A percentile compares a stretch with the other conserved stretches of the same genome.
Conservation (phyloP, 1,284 basidiomycete genomes). For the Exsudoporus floridanus region DNA sequence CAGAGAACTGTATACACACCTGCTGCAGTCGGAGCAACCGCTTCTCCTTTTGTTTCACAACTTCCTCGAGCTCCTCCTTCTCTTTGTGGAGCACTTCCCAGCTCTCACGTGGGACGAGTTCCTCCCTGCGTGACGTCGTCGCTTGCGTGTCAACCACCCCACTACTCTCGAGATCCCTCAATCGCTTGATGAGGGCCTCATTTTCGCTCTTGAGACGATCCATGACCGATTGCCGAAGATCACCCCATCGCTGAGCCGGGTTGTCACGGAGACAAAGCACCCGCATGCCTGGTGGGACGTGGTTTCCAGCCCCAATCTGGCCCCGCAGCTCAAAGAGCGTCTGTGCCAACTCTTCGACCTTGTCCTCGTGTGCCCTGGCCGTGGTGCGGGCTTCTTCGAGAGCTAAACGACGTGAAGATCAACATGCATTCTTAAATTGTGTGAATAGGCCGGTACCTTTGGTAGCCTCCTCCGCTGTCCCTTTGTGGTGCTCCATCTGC, state of each 20-base stretch:
- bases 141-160: constrained; percentile 22
- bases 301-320: constrained; percentile 74
- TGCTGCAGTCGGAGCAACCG: constrained; percentile 70
- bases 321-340: constrained; percentile 72
- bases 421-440: background rate
- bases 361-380: constrained; percentile 43
- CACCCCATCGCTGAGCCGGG: constrained; percentile 72
- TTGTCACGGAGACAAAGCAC: constrained; percentile 73
- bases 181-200: constrained; percentile 58
- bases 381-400: constrained; percentile 42
- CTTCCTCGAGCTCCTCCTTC: constrained; percentile 57
- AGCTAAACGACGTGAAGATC: constrained; percentile 34
- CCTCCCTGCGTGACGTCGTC: constrained; percentile 23
- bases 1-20: constrained; percentile 34
- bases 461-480: constrained; percentile 40
- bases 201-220: constrained; percentile 76
- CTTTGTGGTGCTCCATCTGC: constrained; percentile 43
- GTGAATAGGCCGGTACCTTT: constrained; percentile 40
- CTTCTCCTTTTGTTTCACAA: constrained; percentile 73
- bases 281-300: constrained; percentile 69
- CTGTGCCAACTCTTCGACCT: constrained; percentile 66
- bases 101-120: constrained; percentile 66
- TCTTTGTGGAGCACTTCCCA: constrained; percentile 66
- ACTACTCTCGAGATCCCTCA: constrained; percentile 54
- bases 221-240: constrained; percentile 64